phyloP scores from a whole-genome alignment of 805 yeast species.

The Blastobotrys parvus region DNA sequence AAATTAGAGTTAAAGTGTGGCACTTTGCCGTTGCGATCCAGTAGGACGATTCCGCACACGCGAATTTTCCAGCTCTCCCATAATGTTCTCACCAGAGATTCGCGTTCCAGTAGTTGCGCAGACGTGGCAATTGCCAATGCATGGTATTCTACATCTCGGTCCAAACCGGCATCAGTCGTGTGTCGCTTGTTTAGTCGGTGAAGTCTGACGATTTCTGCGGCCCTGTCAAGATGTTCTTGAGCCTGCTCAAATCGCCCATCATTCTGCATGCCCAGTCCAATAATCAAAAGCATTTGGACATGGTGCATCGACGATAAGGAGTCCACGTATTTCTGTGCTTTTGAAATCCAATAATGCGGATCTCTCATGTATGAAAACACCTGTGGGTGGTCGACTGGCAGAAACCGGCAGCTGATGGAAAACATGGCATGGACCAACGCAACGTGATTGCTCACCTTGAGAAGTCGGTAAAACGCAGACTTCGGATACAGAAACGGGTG shows the following conservation, averaged over 20 bases:
- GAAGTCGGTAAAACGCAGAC: neutral
- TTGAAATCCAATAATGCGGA: conserved; percentile 2
- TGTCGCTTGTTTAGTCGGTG: conserved; percentile 1
- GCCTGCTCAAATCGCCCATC: neutral
- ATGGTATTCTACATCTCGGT: neutral
- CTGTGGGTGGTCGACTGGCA: neutral
- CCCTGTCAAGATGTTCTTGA: neutral
- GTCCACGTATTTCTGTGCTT: conserved; percentile 1
- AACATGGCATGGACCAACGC: conserved; percentile 7
- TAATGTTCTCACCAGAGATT: conserved; percentile 3
- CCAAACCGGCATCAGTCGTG: neutral
- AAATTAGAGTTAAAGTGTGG: conserved; percentile 3
- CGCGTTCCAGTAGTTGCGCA: conserved; percentile 3
- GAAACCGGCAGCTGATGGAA: conserved; percentile 4
- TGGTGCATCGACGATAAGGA: neutral
- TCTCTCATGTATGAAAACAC: conserved; percentile 4
- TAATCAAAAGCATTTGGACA: neutral
- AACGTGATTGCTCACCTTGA: neutral
- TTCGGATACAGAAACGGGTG: conserved; percentile 5
- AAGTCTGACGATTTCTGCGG: neutral
- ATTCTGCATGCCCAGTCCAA: neutral
- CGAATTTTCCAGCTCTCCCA: conserved; percentile 3
- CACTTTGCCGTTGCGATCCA: neutral
- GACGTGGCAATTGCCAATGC: conserved; percentile 1
- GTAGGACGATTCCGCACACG: neutral